Evolutionary conservation across 495 filamentous ascomycete genomes (phyloP).

Genomic region (Margaritispora aquatica): DNA sequence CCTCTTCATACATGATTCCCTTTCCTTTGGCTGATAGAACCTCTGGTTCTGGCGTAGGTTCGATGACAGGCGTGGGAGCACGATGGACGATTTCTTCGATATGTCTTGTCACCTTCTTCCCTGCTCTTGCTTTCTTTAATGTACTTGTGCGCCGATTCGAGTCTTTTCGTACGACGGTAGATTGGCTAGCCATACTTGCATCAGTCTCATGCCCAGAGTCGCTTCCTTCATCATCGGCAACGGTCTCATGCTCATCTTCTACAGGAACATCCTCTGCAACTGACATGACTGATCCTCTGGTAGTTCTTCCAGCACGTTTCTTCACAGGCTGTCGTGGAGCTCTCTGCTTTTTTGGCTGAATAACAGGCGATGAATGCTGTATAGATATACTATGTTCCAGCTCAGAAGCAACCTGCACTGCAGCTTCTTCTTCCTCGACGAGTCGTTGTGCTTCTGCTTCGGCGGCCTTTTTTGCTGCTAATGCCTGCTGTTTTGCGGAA

Average conservation of each 20-base stretch:
- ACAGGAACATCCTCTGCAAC: not conserved
- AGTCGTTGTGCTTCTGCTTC: slow-evolving; percentile 26
- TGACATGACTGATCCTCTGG: slow-evolving; percentile 14
- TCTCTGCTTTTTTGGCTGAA: slow-evolving; percentile 20
- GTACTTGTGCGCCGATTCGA: slow-evolving; percentile 24
- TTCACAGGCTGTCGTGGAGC: slow-evolving; percentile 9
- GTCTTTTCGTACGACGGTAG: slow-evolving; percentile 19
- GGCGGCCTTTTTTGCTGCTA: slow-evolving; percentile 18
- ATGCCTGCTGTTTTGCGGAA: slow-evolving; percentile 17
- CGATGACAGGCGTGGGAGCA: not conserved
- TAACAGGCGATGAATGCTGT: slow-evolving; percentile 31
- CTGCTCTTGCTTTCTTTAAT: slow-evolving; percentile 38
- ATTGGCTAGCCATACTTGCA: slow-evolving; percentile 25
- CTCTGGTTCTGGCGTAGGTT: not conserved
- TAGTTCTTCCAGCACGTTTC: slow-evolving; percentile 5
- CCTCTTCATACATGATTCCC: slow-evolving; percentile 8
- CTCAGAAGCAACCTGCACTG: slow-evolving; percentile 28
- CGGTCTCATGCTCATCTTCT: not conserved
- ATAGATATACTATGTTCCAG: slow-evolving; percentile 35
- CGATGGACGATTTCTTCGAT: slow-evolving; percentile 28
- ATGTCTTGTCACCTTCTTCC: slow-evolving; percentile 37
- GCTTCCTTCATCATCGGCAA: not conserved
- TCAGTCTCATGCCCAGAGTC: slow-evolving; percentile 33
- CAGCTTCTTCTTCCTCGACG: slow-evolving; percentile 27
- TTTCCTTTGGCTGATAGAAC: slow-evolving; percentile 16